phyloP scores from a whole-genome alignment of 2,329 filamentous ascomycete species.

The Alternaria sp. region DNA sequence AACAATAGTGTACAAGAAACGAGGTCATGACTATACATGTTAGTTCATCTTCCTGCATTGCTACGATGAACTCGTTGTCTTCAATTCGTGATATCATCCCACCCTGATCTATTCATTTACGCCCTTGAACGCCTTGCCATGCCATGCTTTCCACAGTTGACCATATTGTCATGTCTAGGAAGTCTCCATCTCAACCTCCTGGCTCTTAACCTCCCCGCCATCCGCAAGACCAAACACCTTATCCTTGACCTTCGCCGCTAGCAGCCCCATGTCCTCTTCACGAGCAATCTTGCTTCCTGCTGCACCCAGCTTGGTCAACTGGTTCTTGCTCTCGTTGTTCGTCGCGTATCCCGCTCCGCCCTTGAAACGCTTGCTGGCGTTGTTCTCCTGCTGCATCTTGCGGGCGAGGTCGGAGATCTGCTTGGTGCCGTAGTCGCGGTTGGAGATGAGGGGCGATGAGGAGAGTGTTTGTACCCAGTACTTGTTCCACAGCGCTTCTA shows the following conservation, averaged over 20 bases:
- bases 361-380: conserved; percentile 45
- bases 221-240: conserved; percentile 58
- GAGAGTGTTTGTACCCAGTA: conserved; percentile 98
- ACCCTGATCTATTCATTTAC: not conserved
- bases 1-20: not conserved
- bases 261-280: conserved; percentile 67
- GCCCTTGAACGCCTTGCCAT: conserved; percentile 12
- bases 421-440: conserved; percentile 90
- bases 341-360: conserved; percentile 13
- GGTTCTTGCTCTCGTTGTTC: conserved; percentile 30
- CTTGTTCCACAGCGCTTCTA: conserved; percentile 96
- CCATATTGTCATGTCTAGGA: not conserved
- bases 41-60: not conserved
- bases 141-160: not conserved
- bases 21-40: not conserved
- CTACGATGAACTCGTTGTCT: not conserved
- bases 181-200: conserved; percentile 42
- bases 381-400: conserved; percentile 75
- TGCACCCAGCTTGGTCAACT: conserved; percentile 65
- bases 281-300: conserved; percentile 67
- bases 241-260: conserved; percentile 68
- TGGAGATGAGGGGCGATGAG: conserved; percentile 86
- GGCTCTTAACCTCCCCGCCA: conserved; percentile 13
- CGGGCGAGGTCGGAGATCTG: conserved; percentile 87
- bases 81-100: conserved; percentile 3